These are phyloP conservation scores for Pouteria campechiana DNA, from an alignment of 179 eudicot species.

Conservation along the genomic window DNA sequence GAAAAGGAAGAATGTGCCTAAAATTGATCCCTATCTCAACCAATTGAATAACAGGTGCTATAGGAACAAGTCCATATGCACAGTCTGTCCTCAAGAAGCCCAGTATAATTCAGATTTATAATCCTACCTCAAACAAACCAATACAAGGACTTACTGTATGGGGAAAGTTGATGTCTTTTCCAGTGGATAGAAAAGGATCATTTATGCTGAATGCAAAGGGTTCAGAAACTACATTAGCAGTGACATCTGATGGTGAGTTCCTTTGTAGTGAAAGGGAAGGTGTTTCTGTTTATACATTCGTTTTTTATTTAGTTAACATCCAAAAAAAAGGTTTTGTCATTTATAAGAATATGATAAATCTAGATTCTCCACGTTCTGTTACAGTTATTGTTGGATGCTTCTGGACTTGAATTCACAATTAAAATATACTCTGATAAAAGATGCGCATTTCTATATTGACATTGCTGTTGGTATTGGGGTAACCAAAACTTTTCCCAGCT, in stretches of 20 bases:
- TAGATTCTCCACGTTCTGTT: neutral
- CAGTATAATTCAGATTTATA: conserved; percentile 9
- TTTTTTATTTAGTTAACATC: neutral
- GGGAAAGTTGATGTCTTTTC: conserved; percentile 12
- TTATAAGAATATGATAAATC: no score
- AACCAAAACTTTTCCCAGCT: no score
- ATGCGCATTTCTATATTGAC: neutral
- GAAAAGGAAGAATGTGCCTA: no score
- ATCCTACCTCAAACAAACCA: conserved; percentile 5
- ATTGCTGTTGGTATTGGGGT: no score
- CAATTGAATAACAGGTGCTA: conserved; percentile 8
- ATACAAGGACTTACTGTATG: conserved; percentile 8
- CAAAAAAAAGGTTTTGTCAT: no score
- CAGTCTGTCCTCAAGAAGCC: conserved; percentile 17
- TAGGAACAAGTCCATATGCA: conserved; percentile 15
- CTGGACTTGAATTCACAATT: neutral
- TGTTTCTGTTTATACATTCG: conserved; percentile 1
- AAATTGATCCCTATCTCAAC: no score
- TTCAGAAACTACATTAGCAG: conserved; percentile 16
- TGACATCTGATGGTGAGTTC: conserved; percentile 26
- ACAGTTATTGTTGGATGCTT: neutral
- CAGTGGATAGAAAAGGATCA: conserved; percentile 8
- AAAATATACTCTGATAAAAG: neutral
- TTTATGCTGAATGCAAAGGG: conserved; percentile 23
- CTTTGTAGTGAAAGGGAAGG: neutral